Conservation (phyloP, 2,329 filamentous ascomycete genomes). For the Aspergillus sp. region DNA sequence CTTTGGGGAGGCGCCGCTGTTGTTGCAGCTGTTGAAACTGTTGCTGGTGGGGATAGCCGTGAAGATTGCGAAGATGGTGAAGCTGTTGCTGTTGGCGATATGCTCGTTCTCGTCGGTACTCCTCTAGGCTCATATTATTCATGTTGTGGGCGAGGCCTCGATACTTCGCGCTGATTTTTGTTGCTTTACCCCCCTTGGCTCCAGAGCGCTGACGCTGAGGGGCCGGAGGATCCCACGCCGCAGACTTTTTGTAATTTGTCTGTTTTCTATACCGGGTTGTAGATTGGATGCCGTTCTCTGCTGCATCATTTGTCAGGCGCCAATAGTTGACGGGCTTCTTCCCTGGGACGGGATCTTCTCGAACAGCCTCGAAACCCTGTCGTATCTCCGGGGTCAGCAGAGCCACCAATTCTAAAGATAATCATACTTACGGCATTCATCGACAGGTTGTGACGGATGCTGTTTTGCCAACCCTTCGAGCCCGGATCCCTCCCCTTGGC, state of each 20-base stretch:
- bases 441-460: slow-evolving; percentile 89
- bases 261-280: slow-evolving; percentile 75
- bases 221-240: slow-evolving; percentile 37
- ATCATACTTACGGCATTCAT: slow-evolving; percentile 80
- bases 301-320: slow-evolving; percentile 70
- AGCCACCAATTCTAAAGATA: background rate
- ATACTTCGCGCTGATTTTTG: slow-evolving; percentile 35
- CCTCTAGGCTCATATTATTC: slow-evolving; percentile 20
- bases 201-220: slow-evolving; percentile 43
- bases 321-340: slow-evolving; percentile 70
- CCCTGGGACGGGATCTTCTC: slow-evolving; percentile 47
- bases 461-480: slow-evolving; percentile 86
- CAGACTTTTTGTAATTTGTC: slow-evolving; percentile 39
- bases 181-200: slow-evolving; percentile 41
- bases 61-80: background rate
- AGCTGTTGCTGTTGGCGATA: background rate
- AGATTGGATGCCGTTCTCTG: slow-evolving; percentile 70
- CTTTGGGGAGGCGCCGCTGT: slow-evolving; percentile 16
- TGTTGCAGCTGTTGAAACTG: background rate
- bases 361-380: slow-evolving; percentile 53
- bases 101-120: slow-evolving; percentile 16
- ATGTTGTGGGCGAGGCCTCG: slow-evolving; percentile 20
- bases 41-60: too few species aligned
- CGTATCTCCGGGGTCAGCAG: background rate
- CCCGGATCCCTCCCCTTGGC: slow-evolving; percentile 64